These are phyloP conservation scores for Aspergillus sclerotiicarbonarius DNA, from an alignment of 495 filamentous ascomycete genomes.

Conservation along the genomic window DNA sequence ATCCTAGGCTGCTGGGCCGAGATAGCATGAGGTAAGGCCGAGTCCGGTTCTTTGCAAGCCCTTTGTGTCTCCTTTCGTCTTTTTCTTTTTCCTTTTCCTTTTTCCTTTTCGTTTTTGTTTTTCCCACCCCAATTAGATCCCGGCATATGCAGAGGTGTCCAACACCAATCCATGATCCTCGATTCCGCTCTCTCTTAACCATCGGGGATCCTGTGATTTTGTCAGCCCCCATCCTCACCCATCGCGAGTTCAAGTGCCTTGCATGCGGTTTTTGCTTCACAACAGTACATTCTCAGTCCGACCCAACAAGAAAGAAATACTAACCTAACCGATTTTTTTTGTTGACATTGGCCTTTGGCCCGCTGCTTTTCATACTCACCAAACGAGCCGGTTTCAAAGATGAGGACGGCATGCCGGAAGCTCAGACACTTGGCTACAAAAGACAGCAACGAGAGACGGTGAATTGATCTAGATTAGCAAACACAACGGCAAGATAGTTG, in stretches of 20 bases:
- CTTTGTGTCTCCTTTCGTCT: background rate
- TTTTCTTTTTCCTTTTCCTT: background rate
- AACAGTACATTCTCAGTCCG: background rate
- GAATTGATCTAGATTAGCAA: background rate
- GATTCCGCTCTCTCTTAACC: conserved; percentile 17
- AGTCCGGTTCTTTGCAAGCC: conserved; percentile 6
- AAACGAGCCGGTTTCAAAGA: background rate
- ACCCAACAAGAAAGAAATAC: background rate
- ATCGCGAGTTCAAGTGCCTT: conserved; percentile 3
- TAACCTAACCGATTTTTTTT: background rate
- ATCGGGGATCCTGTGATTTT: conserved; percentile 12
- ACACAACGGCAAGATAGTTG: background rate
- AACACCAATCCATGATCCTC: conserved; percentile 26
- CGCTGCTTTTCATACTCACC: background rate
- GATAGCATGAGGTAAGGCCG: conserved; percentile 11
- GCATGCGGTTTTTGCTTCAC: conserved; percentile 10
- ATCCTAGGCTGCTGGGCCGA: conserved; percentile 15
- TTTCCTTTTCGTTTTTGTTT: background rate
- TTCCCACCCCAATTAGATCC: conserved; percentile 7
- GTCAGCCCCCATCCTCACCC: conserved; percentile 11
- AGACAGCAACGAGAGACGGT: background rate
- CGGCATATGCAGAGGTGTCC: conserved; percentile 41
- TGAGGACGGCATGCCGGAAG: background rate
- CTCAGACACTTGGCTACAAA: background rate
- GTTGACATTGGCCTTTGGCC: background rate